phyloP scores from a whole-genome alignment of 306 rosid genomes.

The Cicer judaicum region DNA sequence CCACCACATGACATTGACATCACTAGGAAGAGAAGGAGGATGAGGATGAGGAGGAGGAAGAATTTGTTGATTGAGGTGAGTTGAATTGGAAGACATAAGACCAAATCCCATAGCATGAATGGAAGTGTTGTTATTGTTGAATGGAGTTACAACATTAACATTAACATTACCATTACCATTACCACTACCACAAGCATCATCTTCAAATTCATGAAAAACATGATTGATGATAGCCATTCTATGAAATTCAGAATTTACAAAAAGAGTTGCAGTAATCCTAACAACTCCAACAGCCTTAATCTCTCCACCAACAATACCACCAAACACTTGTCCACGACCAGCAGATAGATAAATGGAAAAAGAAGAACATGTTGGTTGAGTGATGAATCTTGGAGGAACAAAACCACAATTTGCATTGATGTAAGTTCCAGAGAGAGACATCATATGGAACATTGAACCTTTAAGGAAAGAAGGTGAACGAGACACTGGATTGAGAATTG shows the following conservation, averaged over 20 bases:
- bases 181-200: too few relatives aligned
- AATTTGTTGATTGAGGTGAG: too few relatives aligned
- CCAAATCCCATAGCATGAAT: too few relatives aligned
- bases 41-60: too few relatives aligned
- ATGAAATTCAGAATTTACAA: slow-evolving; percentile 43
- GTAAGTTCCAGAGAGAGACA: slow-evolving; percentile 45
- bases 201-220: too few relatives aligned
- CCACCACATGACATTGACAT: too few relatives aligned
- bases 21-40: too few relatives aligned
- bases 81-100: too few relatives aligned
- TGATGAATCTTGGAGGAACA: not conserved
- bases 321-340: slow-evolving; percentile 53
- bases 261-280: slow-evolving; percentile 40
- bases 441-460: slow-evolving; percentile 43
- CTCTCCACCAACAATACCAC: slow-evolving; percentile 61
- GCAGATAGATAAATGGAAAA: slow-evolving; percentile 58
- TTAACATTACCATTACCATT: too few relatives aligned
- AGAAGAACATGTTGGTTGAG: not conserved
- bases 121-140: too few relatives aligned
- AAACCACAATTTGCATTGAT: not conserved
- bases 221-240: slow-evolving; percentile 20
- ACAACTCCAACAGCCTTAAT: slow-evolving; percentile 53
- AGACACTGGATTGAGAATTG: slow-evolving; percentile 39
- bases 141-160: too few relatives aligned
- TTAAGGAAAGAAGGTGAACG: slow-evolving; percentile 14